Percentiles rank a stretch among this genome's conserved stretches.
Conservation (phyloP, 176 grass and related monocot species). For the Aechmea fasciata region DNA sequence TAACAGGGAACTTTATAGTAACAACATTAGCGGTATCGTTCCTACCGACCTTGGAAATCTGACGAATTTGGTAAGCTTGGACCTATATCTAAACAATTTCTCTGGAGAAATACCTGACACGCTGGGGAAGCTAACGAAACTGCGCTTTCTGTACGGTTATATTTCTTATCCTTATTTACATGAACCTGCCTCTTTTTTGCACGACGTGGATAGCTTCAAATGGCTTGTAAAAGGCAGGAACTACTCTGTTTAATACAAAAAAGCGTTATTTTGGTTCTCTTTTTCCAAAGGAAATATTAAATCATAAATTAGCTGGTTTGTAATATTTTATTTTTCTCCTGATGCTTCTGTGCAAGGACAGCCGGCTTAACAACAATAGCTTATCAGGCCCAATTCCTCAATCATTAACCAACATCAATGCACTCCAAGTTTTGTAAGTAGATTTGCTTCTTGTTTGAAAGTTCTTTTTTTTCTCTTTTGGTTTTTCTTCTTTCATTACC, state of each 20-base stretch:
- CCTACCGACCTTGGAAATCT: slow-evolving; percentile 70
- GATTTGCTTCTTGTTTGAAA: background rate
- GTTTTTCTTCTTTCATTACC: slow-evolving; percentile 3
- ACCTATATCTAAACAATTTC: slow-evolving; percentile 65
- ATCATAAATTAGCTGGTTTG: slow-evolving; percentile 1
- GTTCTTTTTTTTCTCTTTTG: slow-evolving; percentile 6
- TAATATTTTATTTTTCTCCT: slow-evolving; percentile 20
- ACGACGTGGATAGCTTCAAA: too few relatives aligned
- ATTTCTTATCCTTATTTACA: slow-evolving; percentile 11
- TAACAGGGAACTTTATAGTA: slow-evolving; percentile 75
- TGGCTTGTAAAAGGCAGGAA: too few relatives aligned
- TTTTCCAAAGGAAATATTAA: too few relatives aligned
- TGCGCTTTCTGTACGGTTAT: slow-evolving; percentile 65
- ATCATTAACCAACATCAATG: slow-evolving; percentile 46
- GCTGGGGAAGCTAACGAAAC: slow-evolving; percentile 50
- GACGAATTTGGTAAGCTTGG: slow-evolving; percentile 73
- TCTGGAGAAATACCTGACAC: slow-evolving; percentile 42
- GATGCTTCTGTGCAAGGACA: slow-evolving; percentile 40
- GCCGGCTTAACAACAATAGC: slow-evolving; percentile 80
- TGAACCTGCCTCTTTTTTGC: background rate
- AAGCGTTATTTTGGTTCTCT: too few relatives aligned
- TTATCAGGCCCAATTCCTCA: slow-evolving; percentile 39
- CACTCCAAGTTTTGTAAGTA: slow-evolving; percentile 81
- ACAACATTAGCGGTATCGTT: slow-evolving; percentile 62
- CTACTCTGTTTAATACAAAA: too few relatives aligned